Conservation (phyloP, 768 basidiomycete genomes). For the Lentinus tigrinus region DNA sequence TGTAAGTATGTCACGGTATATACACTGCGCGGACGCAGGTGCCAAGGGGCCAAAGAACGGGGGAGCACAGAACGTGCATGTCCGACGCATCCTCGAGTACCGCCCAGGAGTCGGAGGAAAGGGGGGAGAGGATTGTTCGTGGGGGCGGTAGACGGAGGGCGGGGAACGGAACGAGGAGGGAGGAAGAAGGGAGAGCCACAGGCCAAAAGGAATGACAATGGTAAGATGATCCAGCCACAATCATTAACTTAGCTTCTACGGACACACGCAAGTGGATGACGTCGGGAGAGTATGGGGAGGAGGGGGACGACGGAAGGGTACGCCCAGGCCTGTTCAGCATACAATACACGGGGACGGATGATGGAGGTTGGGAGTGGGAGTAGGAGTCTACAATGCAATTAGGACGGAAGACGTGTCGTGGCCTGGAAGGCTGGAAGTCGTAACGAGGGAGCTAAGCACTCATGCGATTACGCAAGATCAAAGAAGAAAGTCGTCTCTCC, state of each 20-base stretch:
- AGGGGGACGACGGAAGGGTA: neutral
- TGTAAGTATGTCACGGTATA: neutral
- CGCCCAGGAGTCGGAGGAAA: neutral
- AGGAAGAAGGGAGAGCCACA: neutral
- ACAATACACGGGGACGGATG: conserved; percentile 4
- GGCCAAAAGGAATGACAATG: neutral
- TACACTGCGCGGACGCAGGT: neutral
- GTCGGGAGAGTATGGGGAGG: conserved; percentile 1
- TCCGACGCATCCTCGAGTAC: neutral
- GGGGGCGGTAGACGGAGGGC: too few species aligned
- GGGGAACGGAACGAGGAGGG: neutral
- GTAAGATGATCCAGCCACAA: neutral
- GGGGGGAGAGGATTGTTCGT: neutral
- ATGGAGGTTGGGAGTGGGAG: neutral
- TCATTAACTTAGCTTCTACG: neutral
- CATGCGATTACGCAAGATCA: neutral
- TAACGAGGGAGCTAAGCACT: neutral
- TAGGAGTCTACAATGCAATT: conserved; percentile 10
- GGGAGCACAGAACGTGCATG: neutral
- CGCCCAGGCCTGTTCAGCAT: neutral
- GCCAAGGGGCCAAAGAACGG: neutral
- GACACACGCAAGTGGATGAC: neutral
- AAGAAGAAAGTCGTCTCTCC: conserved; percentile 1
- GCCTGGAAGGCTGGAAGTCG: conserved; percentile 12
- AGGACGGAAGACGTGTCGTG: conserved; percentile 1